These are phyloP conservation scores for Epicoccum nigrum DNA, from an alignment of 2,329 filamentous ascomycete genomes.

Conservation along the genomic window DNA sequence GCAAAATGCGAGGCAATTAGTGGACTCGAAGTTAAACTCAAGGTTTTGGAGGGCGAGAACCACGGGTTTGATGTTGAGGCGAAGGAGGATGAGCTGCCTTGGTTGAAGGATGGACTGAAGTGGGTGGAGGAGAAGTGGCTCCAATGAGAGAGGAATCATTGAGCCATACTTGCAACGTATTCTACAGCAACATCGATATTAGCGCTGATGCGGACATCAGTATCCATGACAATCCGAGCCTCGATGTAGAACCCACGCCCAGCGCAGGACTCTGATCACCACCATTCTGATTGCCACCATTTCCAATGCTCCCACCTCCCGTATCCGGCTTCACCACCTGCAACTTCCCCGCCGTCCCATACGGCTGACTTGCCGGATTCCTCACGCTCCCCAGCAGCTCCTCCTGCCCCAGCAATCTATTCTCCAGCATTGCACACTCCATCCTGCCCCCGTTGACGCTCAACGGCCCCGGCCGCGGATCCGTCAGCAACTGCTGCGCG, in stretches of 20 bases:
- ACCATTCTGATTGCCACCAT: background rate
- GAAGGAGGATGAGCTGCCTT: conserved; percentile 34
- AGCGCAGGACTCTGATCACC: background rate
- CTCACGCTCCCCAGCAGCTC: conserved; percentile 39
- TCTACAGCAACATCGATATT: background rate
- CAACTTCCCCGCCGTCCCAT: background rate
- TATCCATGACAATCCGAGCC: background rate
- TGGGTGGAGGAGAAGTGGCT: conserved; percentile 39
- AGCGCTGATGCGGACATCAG: background rate
- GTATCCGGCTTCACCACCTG: background rate
- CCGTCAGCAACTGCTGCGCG: conserved; percentile 38
- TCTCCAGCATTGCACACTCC: conserved; percentile 37
- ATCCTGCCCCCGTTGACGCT: conserved; percentile 44
- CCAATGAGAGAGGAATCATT: background rate
- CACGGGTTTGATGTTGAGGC: conserved; percentile 43
- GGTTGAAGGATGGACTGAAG: conserved; percentile 36
- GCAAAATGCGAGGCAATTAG: conserved; percentile 26
- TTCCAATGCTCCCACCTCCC: background rate
- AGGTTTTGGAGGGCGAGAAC: conserved; percentile 25
- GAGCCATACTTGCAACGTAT: background rate
- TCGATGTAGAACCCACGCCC: background rate
- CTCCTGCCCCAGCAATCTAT: conserved; percentile 33
- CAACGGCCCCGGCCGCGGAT: conserved; percentile 42
- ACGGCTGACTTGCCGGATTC: conserved; percentile 41
- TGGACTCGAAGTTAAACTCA: conserved; percentile 28